Conservation (phyloP, 2,329 filamentous ascomycete species). For the Colletotrichum sp. region DNA sequence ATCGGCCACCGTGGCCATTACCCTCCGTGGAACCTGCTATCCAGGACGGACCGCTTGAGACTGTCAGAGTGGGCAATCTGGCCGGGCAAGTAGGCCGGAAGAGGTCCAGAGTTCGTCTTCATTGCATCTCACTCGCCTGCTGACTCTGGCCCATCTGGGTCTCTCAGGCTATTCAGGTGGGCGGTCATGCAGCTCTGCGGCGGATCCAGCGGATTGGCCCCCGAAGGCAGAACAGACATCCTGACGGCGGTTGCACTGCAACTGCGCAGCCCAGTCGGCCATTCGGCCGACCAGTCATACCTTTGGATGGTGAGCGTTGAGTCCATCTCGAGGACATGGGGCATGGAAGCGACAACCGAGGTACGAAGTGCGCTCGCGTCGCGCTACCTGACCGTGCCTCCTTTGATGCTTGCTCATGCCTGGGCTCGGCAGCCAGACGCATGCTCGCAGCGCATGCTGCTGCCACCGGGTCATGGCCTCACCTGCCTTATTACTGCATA, state of each 20-base stretch:
- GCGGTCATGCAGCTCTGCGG: constrained; percentile 12
- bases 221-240: not conserved
- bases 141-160: not conserved
- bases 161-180: constrained; percentile 18
- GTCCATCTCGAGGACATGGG: not conserved
- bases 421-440: not conserved
- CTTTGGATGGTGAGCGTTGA: not conserved
- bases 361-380: not conserved
- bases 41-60: not conserved
- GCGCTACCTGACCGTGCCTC: not conserved
- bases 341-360: not conserved
- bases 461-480: not conserved
- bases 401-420: not conserved
- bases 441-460: not conserved
- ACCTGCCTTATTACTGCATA: not conserved
- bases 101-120: not conserved
- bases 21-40: not conserved
- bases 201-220: constrained; percentile 10
- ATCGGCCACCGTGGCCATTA: not conserved
- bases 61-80: not conserved
- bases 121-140: not conserved
- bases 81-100: not conserved
- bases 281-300: not conserved
- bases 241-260: constrained; percentile 1
- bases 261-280: not conserved